Base-by-base conservation (phyloP, 306 rosid genomes). In the barrel medic (Medicago truncatula) region DNA sequence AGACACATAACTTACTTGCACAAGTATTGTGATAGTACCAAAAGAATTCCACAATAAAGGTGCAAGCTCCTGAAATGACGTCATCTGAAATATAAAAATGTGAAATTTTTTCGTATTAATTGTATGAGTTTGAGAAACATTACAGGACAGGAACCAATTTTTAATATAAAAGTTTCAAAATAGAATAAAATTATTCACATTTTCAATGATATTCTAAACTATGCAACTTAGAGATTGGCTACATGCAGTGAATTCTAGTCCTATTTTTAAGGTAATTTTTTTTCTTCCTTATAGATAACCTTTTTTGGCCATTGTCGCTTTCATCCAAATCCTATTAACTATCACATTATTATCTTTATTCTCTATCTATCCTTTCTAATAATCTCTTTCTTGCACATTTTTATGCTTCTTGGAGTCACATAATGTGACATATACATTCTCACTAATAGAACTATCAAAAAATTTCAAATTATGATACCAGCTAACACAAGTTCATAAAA, bases 1-100 rank as follows among this genome's bases (percentile, higher is more conserved):
- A 54, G 13, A 5, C 8, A 58, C 38, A 60, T 31, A 52, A 73
- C 58, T 56, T 70, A 85, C 85, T 81, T 78, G 96, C 52, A 93
- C 71, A 47, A 93, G 80, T 23, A 88, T 85, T 16, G 97, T 89
- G 76, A 88, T 84, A 54, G 92, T 91, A 52, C 98, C 93, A 73
- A 89, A 88, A 34, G 97, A 88, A 81, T 88, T 85, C 98, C 93
- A 93, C 84, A 93, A 74, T 59, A 93, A 76, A 9, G 93, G 96
- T 64, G 91, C 96, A 71, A 91, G 87, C 60, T 91, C 93, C 68
- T 83, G 89, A 83, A 85, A 91, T 52, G 83, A 64, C 74, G 89
- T 86, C 87, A 85, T 91, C 97, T 89, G 76, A 64, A 85, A 79
- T 36, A 61, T 72, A 25, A 58, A 23, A 59, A 25, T 21, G 23